These are phyloP conservation scores for Venturia oleaginea DNA, from an alignment of 2,329 filamentous ascomycete species.

Conservation along the genomic window DNA sequence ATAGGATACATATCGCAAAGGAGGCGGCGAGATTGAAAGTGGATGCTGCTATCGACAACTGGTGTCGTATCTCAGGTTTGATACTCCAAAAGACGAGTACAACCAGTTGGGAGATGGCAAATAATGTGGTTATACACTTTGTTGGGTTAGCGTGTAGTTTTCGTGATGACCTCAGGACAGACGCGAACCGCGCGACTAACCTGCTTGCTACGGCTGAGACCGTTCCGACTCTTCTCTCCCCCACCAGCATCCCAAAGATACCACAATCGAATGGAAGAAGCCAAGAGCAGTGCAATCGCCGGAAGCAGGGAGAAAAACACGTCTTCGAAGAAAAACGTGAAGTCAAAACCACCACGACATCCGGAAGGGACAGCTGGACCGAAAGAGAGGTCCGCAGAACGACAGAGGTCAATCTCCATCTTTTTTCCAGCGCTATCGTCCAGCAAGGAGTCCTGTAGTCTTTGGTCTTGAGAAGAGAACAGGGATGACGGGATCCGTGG, in stretches of 20 bases:
- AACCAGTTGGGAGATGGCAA: neutral
- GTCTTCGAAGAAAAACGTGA: constrained; percentile 42
- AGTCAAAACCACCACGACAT: constrained; percentile 43
- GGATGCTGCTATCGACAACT: neutral
- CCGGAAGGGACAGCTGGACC: constrained; percentile 36
- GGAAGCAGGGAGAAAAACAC: constrained; percentile 40
- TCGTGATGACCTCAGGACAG: neutral
- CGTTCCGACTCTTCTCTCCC: neutral
- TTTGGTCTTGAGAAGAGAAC: neutral
- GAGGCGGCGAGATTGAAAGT: neutral
- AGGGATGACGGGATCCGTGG: too few relatives aligned
- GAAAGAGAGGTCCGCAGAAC: constrained; percentile 21
- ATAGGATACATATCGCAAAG: neutral
- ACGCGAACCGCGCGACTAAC: neutral
- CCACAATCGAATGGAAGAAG: neutral
- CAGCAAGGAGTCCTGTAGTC: neutral
- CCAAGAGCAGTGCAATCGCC: neutral
- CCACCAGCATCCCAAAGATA: neutral
- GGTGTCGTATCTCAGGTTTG: neutral
- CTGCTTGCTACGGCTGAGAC: neutral
- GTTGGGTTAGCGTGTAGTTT: neutral
- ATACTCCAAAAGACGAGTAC: neutral
- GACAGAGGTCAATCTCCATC: neutral
- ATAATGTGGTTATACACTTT: neutral
- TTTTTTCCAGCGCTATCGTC: neutral